phyloP scores from a whole-genome alignment of 2,329 filamentous ascomycete genomes.

The Ceratocystis harringtonii region DNA sequence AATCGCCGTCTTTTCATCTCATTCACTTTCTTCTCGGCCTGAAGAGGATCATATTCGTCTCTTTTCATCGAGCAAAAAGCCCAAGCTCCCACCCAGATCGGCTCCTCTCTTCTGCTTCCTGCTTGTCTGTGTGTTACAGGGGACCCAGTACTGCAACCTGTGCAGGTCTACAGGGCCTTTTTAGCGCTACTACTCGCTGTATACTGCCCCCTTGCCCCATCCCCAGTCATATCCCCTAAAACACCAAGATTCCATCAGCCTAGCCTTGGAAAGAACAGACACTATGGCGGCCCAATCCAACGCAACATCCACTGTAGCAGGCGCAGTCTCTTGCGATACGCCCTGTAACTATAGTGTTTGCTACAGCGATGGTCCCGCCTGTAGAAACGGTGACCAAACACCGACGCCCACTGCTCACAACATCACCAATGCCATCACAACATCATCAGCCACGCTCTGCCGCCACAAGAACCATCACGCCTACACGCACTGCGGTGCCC shows the following conservation, averaged over 20 bases:
- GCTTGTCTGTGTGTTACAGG: background rate
- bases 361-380: background rate
- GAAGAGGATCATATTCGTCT: background rate
- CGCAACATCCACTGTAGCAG: background rate
- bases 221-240: background rate
- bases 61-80: background rate
- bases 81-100: background rate
- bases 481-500: background rate
- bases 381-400: background rate
- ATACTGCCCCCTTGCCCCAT: background rate
- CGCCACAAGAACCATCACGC: background rate
- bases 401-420: background rate
- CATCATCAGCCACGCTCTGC: background rate
- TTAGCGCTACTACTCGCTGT: background rate
- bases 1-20: background rate
- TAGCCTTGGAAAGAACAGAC: background rate
- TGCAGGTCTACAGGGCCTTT: background rate
- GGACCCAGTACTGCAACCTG: background rate
- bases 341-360: background rate
- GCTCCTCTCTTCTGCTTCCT: background rate
- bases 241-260: background rate
- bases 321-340: background rate
- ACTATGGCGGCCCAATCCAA: background rate
- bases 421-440: background rate
- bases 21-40: background rate